A percentile compares a stretch with the other conserved stretches of the same genome.
phyloP scores from a whole-genome alignment of 1,139 yeast genomes.

The Protomyces lactucae-debilis region DNA sequence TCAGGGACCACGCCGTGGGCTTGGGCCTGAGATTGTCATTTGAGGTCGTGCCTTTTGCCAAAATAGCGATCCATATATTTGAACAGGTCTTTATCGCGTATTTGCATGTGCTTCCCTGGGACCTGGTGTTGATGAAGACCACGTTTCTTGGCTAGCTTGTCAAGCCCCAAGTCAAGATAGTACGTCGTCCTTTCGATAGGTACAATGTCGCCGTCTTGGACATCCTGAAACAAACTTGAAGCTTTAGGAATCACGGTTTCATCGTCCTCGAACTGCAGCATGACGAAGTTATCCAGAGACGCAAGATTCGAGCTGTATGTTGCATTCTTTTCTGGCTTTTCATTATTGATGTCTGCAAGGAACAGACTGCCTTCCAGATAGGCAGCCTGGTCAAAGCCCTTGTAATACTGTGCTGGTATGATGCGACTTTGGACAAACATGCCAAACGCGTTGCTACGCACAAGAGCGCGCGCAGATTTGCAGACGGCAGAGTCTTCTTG shows the following conservation, averaged over 20 bases:
- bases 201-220: conserved; percentile 46
- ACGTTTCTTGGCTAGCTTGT: conserved; percentile 44
- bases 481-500: conserved; percentile 65
- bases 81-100: conserved; percentile 35
- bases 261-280: conserved; percentile 59
- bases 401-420: conserved; percentile 71
- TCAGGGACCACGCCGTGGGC: background rate
- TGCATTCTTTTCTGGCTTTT: conserved; percentile 40
- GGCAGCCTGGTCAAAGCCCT: conserved; percentile 47
- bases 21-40: background rate
- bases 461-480: conserved; percentile 47
- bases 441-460: conserved; percentile 61
- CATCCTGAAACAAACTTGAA: conserved; percentile 48
- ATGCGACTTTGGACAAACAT: conserved; percentile 53
- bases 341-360: conserved; percentile 66
- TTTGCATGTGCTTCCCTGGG: conserved; percentile 64
- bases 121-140: conserved; percentile 50
- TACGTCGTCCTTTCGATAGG: conserved; percentile 52
- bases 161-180: conserved; percentile 57
- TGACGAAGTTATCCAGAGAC: conserved; percentile 50
- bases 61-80: conserved; percentile 13
- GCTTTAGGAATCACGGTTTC: conserved; percentile 68
- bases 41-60: background rate
- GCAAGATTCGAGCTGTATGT: conserved; percentile 47
- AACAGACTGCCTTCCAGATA: conserved; percentile 52